phyloP scores from a whole-genome alignment of 2,329 filamentous ascomycete species.

The Aspergillus latus region DNA sequence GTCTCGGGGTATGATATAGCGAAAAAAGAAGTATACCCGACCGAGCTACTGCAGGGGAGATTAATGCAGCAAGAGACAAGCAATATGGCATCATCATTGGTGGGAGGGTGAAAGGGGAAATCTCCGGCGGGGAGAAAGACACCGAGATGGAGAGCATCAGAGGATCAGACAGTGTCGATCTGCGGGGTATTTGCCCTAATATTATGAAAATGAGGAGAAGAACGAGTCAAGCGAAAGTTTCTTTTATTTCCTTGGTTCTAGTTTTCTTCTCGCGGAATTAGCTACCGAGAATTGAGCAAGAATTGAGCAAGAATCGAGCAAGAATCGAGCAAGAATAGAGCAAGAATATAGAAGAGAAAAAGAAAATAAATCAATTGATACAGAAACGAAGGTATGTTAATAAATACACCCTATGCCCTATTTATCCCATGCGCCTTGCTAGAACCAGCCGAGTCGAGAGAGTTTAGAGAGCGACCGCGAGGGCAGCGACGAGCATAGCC shows the following conservation, averaged over 20 bases:
- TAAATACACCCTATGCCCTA: background rate
- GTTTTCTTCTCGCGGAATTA: background rate
- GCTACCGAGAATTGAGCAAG: background rate
- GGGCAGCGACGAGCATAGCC: conserved; percentile 13
- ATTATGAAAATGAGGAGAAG: too few relatives aligned
- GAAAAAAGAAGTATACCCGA: background rate
- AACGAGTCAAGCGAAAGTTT: too few relatives aligned
- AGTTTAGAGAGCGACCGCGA: conserved; percentile 8
- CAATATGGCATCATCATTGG: background rate
- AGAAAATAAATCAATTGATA: background rate
- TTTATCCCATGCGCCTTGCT: conserved; percentile 1
- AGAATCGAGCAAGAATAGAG: too few relatives aligned
- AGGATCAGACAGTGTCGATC: background rate
- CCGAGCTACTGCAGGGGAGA: background rate
- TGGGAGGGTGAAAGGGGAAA: conserved; percentile 4
- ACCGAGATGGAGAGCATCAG: background rate
- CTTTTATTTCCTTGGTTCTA: background rate
- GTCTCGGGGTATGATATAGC: background rate
- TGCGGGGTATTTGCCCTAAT: background rate
- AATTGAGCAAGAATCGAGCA: too few relatives aligned
- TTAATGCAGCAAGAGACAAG: background rate
- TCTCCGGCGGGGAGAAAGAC: conserved; percentile 6
- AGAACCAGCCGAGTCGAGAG: background rate
- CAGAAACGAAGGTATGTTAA: background rate
- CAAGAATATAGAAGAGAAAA: background rate